phyloP scores from a whole-genome alignment of 345 rosid species.

The Hibiscus syriacus region DNA sequence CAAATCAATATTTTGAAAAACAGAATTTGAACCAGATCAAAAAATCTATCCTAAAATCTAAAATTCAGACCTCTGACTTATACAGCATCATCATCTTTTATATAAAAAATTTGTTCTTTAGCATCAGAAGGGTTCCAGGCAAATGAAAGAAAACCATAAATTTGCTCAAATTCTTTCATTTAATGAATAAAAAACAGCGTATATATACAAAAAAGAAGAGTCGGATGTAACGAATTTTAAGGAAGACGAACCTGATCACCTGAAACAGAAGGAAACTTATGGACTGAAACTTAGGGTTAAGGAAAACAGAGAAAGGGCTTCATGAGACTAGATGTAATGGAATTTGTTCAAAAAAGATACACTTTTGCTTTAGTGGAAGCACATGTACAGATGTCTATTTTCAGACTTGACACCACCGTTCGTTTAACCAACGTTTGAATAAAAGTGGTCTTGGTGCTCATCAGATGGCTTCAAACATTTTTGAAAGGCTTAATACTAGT shows the following conservation, averaged over 20 bases:
- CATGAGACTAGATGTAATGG: not conserved
- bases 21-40: not conserved
- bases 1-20: not conserved
- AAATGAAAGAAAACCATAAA: not conserved
- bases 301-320: not conserved
- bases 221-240: not conserved
- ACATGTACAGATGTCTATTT: not conserved
- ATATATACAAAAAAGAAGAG: not conserved
- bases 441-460: not conserved
- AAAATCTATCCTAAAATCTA: not conserved
- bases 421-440: not conserved
- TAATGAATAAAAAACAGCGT: not conserved
- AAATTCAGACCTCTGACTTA: constrained; percentile 6
- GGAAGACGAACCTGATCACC: not conserved
- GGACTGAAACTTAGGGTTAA: not conserved
- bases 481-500: not conserved
- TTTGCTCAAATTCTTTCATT: not conserved
- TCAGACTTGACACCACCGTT: not conserved
- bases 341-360: not conserved
- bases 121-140: not conserved
- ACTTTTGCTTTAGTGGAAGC: not conserved
- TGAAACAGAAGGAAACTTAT: not conserved
- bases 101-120: not conserved
- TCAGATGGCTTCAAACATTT: not conserved
- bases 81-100: not conserved